Conservation (phyloP, 352 stramenopile genomes). For the Globisporangium megalacanthum region DNA sequence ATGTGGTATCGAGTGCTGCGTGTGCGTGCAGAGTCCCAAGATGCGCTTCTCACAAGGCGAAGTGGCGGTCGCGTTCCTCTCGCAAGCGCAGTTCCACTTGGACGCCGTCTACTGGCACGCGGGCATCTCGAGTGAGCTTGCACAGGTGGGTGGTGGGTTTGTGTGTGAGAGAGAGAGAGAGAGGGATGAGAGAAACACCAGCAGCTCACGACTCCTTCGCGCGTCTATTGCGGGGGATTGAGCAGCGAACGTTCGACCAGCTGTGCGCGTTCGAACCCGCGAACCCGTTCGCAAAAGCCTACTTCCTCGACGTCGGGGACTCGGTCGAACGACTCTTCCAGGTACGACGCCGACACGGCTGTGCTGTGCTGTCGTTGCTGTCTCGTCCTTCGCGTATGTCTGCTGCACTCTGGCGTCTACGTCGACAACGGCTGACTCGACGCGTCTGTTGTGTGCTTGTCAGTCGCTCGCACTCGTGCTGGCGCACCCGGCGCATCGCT, state of each 20-base stretch:
- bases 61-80: constrained; percentile 20
- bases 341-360: constrained; percentile 20
- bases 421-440: not conserved
- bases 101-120: constrained; percentile 51
- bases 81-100: constrained; percentile 25
- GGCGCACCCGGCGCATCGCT: constrained; percentile 42
- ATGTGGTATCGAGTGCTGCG: no score
- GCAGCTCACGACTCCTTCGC: not conserved
- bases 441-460: not conserved
- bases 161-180: not conserved
- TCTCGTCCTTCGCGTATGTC: constrained; percentile 10
- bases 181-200: not conserved
- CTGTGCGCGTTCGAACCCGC: constrained; percentile 38
- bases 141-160: constrained; percentile 21
- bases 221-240: no score
- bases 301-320: constrained; percentile 41
- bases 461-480: constrained; percentile 38
- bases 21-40: constrained; percentile 5
- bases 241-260: constrained; percentile 31
- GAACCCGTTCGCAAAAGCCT: constrained; percentile 38
- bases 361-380: constrained; percentile 4
- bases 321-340: constrained; percentile 52
- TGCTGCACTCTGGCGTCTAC: constrained; percentile 3
- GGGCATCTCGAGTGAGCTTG: constrained; percentile 20
- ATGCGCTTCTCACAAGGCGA: constrained; percentile 10